Percentiles rank a stretch among this genome's conserved stretches.
These are phyloP conservation scores for Ogataea saltuana DNA, from an alignment of 805 yeast species.

Conservation along the genomic window DNA sequence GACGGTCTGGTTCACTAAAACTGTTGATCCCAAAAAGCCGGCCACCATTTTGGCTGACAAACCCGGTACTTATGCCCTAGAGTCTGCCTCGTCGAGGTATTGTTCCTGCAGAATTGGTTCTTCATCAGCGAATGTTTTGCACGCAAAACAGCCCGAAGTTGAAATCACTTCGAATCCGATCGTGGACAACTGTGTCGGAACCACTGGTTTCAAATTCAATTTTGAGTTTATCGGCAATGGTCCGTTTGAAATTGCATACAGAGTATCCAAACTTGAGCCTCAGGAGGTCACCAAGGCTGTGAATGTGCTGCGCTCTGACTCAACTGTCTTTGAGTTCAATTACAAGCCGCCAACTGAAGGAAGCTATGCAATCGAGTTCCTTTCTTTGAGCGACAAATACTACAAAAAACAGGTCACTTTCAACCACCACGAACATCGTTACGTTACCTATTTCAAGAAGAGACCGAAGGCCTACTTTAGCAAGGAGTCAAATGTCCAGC, in stretches of 20 bases:
- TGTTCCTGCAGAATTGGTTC: slow-evolving; percentile 74
- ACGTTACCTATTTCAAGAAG: slow-evolving; percentile 69
- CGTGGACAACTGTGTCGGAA: slow-evolving; percentile 87
- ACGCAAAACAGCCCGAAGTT: slow-evolving; percentile 43
- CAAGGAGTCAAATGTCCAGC: slow-evolving; percentile 22
- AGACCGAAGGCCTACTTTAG: slow-evolving; percentile 55
- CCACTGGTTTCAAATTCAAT: slow-evolving; percentile 70
- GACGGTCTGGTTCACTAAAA: slow-evolving; percentile 21
- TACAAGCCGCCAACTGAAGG: slow-evolving; percentile 85
- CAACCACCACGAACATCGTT: slow-evolving; percentile 48
- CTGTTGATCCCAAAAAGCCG: slow-evolving; percentile 31
- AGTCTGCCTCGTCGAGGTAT: slow-evolving; percentile 52
- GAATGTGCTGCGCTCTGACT: slow-evolving; percentile 36
- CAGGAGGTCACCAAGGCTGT: slow-evolving; percentile 33
- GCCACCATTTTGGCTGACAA: slow-evolving; percentile 41
- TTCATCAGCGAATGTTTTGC: slow-evolving; percentile 47
- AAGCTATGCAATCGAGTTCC: slow-evolving; percentile 71
- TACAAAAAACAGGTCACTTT: slow-evolving; percentile 40
- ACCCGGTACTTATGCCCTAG: slow-evolving; percentile 69
- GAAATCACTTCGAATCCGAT: slow-evolving; percentile 56
- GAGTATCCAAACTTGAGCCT: slow-evolving; percentile 54
- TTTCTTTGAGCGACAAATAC: slow-evolving; percentile 62
- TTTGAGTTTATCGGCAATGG: slow-evolving; percentile 80
- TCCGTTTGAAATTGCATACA: slow-evolving; percentile 71
- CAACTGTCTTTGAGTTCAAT: slow-evolving; percentile 44